Evolutionary conservation across 2,329 filamentous ascomycete species (phyloP).

Genomic region (Lachnum nothofagi): DNA sequence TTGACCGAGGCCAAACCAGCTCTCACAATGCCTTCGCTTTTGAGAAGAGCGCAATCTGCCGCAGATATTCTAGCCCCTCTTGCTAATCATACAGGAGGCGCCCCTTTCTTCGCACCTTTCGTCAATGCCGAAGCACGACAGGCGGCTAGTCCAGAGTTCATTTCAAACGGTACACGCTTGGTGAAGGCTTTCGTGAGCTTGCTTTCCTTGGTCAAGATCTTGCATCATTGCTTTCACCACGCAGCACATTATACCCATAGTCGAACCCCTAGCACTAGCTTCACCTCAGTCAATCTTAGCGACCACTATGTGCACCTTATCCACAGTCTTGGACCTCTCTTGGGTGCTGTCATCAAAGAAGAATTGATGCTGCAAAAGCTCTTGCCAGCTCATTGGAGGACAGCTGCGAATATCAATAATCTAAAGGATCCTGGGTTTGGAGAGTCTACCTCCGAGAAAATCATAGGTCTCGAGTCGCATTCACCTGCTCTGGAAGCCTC

Average conservation of each 20-base stretch:
- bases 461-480: constrained; percentile 12
- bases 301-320: constrained; percentile 78
- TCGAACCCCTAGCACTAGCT: constrained; percentile 53
- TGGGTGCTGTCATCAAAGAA: constrained; percentile 78
- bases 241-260: constrained; percentile 47
- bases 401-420: constrained; percentile 10
- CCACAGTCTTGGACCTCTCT: constrained; percentile 67
- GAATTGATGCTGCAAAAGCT: constrained; percentile 69
- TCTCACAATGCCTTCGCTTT: constrained; percentile 73
- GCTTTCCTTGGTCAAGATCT: constrained; percentile 69
- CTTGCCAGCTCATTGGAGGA: constrained; percentile 64
- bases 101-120: constrained; percentile 66
- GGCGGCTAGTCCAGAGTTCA: constrained; percentile 38
- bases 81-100: constrained; percentile 43
- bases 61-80: constrained; percentile 65
- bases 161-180: constrained; percentile 65
- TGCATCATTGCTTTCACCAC: constrained; percentile 69
- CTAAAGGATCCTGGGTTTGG: constrained; percentile 23
- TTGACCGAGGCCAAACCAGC: constrained; percentile 77
- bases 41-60: constrained; percentile 67
- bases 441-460: constrained; percentile 14
- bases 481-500: constrained; percentile 8
- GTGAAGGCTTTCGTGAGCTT: constrained; percentile 73
- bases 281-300: constrained; percentile 73
- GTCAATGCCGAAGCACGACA: constrained; percentile 42